phyloP scores from a whole-genome alignment of 306 rosid species.

The Prunus armeniaca region DNA sequence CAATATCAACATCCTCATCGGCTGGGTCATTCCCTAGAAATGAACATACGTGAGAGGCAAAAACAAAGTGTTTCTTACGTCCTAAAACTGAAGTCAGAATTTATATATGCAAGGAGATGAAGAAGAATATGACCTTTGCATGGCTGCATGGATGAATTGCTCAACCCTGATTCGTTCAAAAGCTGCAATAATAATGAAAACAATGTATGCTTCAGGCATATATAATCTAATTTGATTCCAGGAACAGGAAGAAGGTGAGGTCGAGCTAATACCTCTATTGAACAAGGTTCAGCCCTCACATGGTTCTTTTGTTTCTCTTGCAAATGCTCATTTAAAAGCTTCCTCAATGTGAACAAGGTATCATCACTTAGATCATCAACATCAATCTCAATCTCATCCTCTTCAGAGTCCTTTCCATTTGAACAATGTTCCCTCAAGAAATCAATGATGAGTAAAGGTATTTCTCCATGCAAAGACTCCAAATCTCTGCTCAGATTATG shows the following conservation, averaged over 20 bases:
- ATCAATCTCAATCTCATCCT: constrained; percentile 82
- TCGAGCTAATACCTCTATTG: constrained; percentile 55
- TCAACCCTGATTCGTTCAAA: constrained; percentile 72
- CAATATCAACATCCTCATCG: constrained; percentile 73
- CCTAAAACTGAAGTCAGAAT: background rate
- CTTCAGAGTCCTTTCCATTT: constrained; percentile 60
- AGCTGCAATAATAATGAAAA: constrained; percentile 44
- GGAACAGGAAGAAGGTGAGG: constrained; percentile 1
- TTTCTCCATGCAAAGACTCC: constrained; percentile 67
- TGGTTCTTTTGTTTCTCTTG: constrained; percentile 48
- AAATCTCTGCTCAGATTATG: constrained; percentile 54
- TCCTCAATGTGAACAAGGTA: constrained; percentile 55
- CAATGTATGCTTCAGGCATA: background rate
- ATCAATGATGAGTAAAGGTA: constrained; percentile 64
- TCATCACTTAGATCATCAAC: constrained; percentile 77
- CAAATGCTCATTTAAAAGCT: constrained; percentile 65
- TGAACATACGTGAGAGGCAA: constrained; percentile 12
- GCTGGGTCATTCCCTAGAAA: constrained; percentile 56
- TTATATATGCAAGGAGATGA: constrained; percentile 10
- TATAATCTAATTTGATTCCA: background rate
- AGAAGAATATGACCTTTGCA: constrained; percentile 55
- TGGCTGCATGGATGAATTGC: constrained; percentile 82
- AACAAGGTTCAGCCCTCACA: constrained; percentile 59
- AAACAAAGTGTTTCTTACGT: background rate
- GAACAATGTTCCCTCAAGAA: constrained; percentile 72